Evolutionary conservation across 441 rosid species (phyloP).

Genomic region (Gossypium lobatum): DNA sequence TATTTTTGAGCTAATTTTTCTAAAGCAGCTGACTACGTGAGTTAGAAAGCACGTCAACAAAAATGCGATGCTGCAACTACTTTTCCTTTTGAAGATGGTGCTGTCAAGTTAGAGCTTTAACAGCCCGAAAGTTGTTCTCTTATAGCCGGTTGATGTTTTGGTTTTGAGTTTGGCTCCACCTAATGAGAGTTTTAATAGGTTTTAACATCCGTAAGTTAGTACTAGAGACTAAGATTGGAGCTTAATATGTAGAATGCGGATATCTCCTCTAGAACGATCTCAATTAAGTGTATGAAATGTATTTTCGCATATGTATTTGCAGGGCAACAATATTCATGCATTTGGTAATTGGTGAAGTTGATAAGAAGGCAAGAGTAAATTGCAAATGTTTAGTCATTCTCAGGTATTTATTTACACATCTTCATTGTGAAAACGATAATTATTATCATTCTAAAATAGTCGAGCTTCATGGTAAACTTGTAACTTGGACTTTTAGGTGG

Average conservation of each 20-base stretch:
- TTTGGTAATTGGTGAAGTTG: slow-evolving; percentile 13
- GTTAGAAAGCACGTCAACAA: not conserved
- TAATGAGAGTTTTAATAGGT: not conserved
- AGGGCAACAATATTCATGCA: slow-evolving; percentile 11
- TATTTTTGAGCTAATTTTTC: not conserved
- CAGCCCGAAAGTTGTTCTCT: not conserved
- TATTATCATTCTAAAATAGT: not conserved
- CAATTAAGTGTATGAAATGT: not conserved
- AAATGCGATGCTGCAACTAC: not conserved
- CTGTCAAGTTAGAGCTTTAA: slow-evolving; percentile 4
- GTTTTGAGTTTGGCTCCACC: not conserved
- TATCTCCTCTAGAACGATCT: not conserved
- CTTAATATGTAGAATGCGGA: not conserved
- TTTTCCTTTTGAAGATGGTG: slow-evolving; percentile 7
- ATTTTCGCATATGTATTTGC: not conserved
- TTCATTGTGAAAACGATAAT: not conserved
- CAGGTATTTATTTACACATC: slow-evolving; percentile 13
- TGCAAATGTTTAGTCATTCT: slow-evolving; percentile 5
- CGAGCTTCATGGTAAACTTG: slow-evolving; percentile 4
- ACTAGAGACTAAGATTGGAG: slow-evolving; percentile 1
- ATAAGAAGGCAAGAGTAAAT: slow-evolving; percentile 6
- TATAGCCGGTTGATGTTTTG: slow-evolving; percentile 6
- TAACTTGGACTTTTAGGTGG: slow-evolving; percentile 14
- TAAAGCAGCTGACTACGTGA: not conserved
- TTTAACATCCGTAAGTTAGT: not conserved